Percentiles rank a stretch among this genome's conserved stretches.
These are phyloP conservation scores for Beta corolliflora DNA, from an alignment of 179 eudicot species.

Conservation along the genomic window DNA sequence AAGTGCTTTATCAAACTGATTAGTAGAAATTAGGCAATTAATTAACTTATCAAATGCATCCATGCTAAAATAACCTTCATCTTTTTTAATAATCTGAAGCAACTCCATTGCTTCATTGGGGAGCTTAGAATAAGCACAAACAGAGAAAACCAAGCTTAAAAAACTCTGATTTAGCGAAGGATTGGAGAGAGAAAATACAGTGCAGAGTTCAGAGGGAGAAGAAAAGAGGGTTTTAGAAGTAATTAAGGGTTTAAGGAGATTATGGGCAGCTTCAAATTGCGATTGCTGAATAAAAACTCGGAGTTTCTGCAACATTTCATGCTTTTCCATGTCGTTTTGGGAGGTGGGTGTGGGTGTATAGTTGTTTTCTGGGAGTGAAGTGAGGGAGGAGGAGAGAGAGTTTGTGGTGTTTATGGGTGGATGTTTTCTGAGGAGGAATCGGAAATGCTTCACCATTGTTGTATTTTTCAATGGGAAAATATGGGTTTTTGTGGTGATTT, in stretches of 20 bases:
- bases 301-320: slow-evolving; percentile 49
- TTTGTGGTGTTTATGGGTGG: background rate
- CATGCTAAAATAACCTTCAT: slow-evolving; percentile 45
- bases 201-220: slow-evolving; percentile 48
- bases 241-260: slow-evolving; percentile 40
- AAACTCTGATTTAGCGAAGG: slow-evolving; percentile 39
- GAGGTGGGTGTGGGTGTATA: slow-evolving; percentile 6
- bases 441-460: slow-evolving; percentile 32
- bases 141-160: slow-evolving; percentile 40
- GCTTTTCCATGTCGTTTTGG: slow-evolving; percentile 15
- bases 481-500: background rate
- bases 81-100: slow-evolving; percentile 37
- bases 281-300: slow-evolving; percentile 47
- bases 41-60: slow-evolving; percentile 49
- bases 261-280: slow-evolving; percentile 46
- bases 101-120: slow-evolving; percentile 41
- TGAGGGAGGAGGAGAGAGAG: background rate
- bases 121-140: slow-evolving; percentile 50
- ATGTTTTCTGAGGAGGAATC: slow-evolving; percentile 17
- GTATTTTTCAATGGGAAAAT: background rate
- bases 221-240: slow-evolving; percentile 33
- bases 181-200: slow-evolving; percentile 35
- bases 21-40: slow-evolving; percentile 45
- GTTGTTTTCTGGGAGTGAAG: background rate
- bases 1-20: slow-evolving; percentile 39